phyloP scores from a whole-genome alignment of 805 yeast genomes.

The Metschnikowia noctiluminum region DNA sequence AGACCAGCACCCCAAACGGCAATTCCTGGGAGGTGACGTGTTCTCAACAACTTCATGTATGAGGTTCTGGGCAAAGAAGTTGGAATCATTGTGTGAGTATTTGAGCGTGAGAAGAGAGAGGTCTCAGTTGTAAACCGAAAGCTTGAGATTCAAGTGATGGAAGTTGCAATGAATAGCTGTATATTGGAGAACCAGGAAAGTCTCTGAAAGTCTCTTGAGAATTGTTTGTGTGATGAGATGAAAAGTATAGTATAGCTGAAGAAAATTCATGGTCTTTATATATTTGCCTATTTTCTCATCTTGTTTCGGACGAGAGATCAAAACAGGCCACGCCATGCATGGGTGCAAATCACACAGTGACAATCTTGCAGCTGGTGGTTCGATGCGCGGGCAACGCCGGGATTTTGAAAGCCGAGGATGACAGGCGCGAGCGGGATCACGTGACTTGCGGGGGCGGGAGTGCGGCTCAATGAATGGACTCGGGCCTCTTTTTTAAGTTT shows the following conservation, averaged over 20 bases:
- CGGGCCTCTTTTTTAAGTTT: no score
- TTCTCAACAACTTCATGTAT: conserved; percentile 21
- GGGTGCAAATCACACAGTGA: conserved; percentile 1
- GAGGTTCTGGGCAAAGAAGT: conserved; percentile 22
- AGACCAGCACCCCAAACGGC: conserved; percentile 32
- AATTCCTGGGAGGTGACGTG: conserved; percentile 29
- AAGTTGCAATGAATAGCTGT: not conserved
- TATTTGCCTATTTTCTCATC: no score
- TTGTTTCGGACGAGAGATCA: no score
- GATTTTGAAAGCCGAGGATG: not conserved
- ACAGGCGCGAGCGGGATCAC: not conserved
- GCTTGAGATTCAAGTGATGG: no score
- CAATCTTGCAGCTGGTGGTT: not conserved
- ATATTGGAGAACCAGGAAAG: no score
- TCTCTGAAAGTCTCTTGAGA: no score
- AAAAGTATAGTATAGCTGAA: not conserved
- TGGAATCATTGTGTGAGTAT: no score
- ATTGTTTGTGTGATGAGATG: not conserved
- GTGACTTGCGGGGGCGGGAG: not conserved
- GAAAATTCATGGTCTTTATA: not conserved
- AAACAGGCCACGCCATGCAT: not conserved
- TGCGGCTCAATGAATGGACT: no score
- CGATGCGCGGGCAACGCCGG: conserved; percentile 4
- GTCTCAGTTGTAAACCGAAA: no score
- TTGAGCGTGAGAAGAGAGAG: no score